Percentiles rank a stretch among this genome's conserved stretches.
Conservation (phyloP, 2,329 filamentous ascomycete genomes). For the Aspergillus candidus region DNA sequence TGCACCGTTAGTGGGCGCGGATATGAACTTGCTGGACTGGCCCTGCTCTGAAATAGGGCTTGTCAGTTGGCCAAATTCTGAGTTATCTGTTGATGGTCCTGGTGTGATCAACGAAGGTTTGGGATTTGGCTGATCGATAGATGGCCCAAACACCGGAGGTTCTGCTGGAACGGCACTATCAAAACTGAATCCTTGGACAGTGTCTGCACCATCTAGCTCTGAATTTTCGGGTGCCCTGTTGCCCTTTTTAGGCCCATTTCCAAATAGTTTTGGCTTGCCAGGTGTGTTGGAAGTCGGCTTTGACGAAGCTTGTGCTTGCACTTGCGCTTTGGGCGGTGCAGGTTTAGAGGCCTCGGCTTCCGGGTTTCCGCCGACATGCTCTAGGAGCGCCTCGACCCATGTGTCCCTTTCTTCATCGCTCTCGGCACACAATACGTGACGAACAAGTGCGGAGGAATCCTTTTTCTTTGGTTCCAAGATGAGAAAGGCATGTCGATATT, state of each 20-base stretch:
- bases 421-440: conserved; percentile 92
- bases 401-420: conserved; percentile 86
- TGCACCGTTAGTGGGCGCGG: conserved; percentile 74
- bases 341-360: conserved; percentile 25
- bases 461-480: conserved; percentile 95
- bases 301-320: conserved; percentile 13
- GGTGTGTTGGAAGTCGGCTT: conserved; percentile 15
- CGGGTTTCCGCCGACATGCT: conserved; percentile 65
- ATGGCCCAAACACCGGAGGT: conserved; percentile 48
- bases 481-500: conserved; percentile 93
- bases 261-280: conserved; percentile 20
- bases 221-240: conserved; percentile 34
- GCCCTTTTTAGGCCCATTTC: conserved; percentile 24
- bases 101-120: conserved; percentile 31
- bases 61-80: conserved; percentile 17
- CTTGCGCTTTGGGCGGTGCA: conserved; percentile 15
- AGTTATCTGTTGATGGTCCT: conserved; percentile 24
- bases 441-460: conserved; percentile 78
- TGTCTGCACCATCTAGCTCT: conserved; percentile 29
- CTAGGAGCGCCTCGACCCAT: conserved; percentile 85
- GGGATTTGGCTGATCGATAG: conserved; percentile 26
- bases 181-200: conserved; percentile 48
- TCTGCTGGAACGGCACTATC: conserved; percentile 53
- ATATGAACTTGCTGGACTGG: conserved; percentile 55
- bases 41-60: conserved; percentile 27